Percentiles rank a stretch among this genome's conserved stretches.
phyloP scores from a whole-genome alignment of 1,284 basidiomycete species.

The Pseudozyma thailandica region DNA sequence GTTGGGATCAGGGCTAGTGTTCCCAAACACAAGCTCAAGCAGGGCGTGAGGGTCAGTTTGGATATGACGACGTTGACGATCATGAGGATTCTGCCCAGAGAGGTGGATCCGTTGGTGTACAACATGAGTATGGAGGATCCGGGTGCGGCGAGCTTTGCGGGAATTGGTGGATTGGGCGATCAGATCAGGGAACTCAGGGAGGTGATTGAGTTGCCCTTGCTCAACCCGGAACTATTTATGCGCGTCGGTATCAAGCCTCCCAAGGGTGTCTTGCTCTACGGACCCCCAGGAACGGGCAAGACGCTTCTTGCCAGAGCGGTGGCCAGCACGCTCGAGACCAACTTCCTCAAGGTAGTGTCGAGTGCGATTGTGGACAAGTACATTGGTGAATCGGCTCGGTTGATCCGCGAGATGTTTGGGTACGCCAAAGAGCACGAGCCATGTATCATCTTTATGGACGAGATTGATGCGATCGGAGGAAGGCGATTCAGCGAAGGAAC shows the following conservation, averaged over 20 bases:
- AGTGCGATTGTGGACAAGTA: conserved; percentile 99
- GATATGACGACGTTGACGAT: conserved; percentile 99
- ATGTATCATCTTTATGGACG: conserved; percentile 99
- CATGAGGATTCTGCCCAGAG: conserved; percentile 92
- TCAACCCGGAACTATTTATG: conserved; percentile 93
- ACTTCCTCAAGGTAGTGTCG: conserved; percentile 98
- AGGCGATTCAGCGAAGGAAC: conserved; percentile 98
- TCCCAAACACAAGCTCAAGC: conserved; percentile 90
- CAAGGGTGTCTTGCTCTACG: conserved; percentile 91
- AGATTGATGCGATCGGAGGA: conserved; percentile 75
- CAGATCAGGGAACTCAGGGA: conserved; percentile 97
- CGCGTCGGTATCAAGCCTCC: conserved; percentile 96
- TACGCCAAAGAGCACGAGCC: conserved; percentile 97
- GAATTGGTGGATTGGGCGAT: conserved; percentile 94
- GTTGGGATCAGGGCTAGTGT: conserved; percentile 96
- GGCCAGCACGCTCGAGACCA: conserved; percentile 92
- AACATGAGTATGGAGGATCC: conserved; percentile 99
- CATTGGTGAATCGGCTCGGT: conserved; percentile 94
- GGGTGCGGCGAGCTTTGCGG: conserved; percentile 92
- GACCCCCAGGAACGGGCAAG: conserved; percentile 94
- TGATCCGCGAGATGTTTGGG: conserved; percentile 97
- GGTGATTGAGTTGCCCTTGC: conserved; percentile 93
- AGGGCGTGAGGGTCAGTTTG: conserved; percentile 92
- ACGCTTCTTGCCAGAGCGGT: conserved; percentile 94
- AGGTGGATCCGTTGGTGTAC: conserved; percentile 98